Base-by-base conservation (phyloP, 2,329 filamentous ascomycete species). In the Colletotrichum shisoi region DNA sequence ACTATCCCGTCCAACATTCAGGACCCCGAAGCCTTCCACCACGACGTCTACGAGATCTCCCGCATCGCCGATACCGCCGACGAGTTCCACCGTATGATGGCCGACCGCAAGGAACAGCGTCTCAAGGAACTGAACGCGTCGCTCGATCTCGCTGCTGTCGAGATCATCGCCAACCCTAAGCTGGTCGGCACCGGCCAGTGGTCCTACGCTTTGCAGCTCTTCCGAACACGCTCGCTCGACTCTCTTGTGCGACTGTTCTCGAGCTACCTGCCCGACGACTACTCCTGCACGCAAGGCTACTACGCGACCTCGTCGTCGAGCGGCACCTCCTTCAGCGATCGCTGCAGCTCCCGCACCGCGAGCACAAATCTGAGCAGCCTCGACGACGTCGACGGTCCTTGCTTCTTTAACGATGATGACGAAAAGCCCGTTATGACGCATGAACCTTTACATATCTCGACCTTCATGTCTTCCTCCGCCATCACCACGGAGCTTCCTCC, bases 31-130 rank as follows among this genome's bases (percentile, higher is more conserved):
- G 85, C 85, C 59, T 88, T 88, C 69, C 84, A 87, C 73, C 84
- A 86, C 74, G 85, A 88, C 73, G 85, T 88, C 70, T 85, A 77
- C 77, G 85, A 88, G 76, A 81, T 87, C 57, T 85, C 85, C 42
- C 79, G 77, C 73, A 76, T 80, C 60, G 85, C 85, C 61, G 76
- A 77, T 62, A 81, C 81, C n/a, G 69, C 77, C 62, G 82, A 82
- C 53, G 83, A 87, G 71, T 87, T 88, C 72, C 83, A 87, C 71
- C 78, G 76, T 52, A 75, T 86, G 63, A 80, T 88, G 76, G 80
- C 82, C 68, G 78, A 81, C 59, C 85, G 85, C 71, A 85, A 84
- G 76, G 77, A 81, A 39, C 80, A 84, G 71, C 84, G 85, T 24
- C 77, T 87, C 53, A 77, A 77, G 68, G 85, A 88, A 73, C 78